phyloP scores from a whole-genome alignment of 352 stramenopile genomes.

The Globisporangium uncinulatum region DNA sequence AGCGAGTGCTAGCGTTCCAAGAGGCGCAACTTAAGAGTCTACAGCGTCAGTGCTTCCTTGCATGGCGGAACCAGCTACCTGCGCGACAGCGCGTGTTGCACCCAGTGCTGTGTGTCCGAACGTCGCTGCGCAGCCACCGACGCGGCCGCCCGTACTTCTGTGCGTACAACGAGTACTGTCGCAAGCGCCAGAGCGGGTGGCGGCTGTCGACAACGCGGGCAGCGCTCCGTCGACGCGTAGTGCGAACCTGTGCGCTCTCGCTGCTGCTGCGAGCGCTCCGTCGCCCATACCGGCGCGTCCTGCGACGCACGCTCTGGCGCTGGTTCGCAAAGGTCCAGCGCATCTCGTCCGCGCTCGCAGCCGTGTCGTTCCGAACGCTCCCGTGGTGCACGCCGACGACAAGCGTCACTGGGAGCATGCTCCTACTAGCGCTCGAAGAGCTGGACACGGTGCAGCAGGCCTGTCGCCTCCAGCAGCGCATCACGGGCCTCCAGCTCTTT shows the following conservation, averaged over 20 bases:
- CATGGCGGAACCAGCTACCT: constrained; percentile 5
- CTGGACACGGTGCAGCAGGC: constrained; percentile 21
- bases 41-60: neutral
- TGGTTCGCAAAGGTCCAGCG: constrained; percentile 34
- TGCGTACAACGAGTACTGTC: constrained; percentile 7
- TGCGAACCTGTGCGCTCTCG: constrained; percentile 1
- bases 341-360: constrained; percentile 17
- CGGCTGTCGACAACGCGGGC: constrained; percentile 1
- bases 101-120: constrained; percentile 15
- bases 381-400: constrained; percentile 14
- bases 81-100: neutral
- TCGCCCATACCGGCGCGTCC: constrained; percentile 16
- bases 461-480: constrained; percentile 1
- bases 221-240: neutral
- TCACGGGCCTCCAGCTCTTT: constrained; percentile 10
- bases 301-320: constrained; percentile 36
- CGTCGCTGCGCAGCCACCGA: neutral
- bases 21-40: neutral
- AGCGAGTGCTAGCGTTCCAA: neutral
- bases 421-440: constrained; percentile 24
- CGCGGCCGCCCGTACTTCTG: constrained; percentile 3
- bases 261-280: constrained; percentile 21
- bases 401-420: constrained; percentile 19
- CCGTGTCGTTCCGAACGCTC: constrained; percentile 14
- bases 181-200: constrained; percentile 4